These are phyloP conservation scores for Eremomyces bilateralis DNA, from an alignment of 495 filamentous ascomycete species.

Conservation along the genomic window DNA sequence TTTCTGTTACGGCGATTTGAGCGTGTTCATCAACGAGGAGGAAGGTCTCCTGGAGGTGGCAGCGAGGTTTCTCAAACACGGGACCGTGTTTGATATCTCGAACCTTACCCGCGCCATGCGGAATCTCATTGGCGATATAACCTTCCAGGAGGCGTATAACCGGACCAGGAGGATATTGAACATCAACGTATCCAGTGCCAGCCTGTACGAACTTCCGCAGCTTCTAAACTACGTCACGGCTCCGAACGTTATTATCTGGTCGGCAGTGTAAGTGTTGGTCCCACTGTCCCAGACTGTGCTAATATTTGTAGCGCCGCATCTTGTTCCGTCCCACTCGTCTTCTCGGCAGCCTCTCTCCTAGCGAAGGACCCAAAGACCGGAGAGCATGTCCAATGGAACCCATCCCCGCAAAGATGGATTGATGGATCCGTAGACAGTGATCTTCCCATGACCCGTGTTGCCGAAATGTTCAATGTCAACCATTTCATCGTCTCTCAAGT, in stretches of 20 bases:
- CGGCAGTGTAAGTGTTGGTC: constrained; percentile 46
- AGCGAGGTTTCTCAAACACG: constrained; percentile 57
- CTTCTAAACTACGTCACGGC: constrained; percentile 85
- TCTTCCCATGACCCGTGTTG: constrained; percentile 72
- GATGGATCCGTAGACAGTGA: constrained; percentile 91
- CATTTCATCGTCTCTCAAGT: constrained; percentile 96
- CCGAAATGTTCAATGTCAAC: constrained; percentile 96
- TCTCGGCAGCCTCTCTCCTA: constrained; percentile 49
- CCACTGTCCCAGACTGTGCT: background rate
- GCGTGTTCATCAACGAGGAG: constrained; percentile 52
- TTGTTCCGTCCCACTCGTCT: constrained; percentile 80
- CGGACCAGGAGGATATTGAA: constrained; percentile 75
- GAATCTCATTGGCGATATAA: constrained; percentile 60
- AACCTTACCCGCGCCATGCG: constrained; percentile 67
- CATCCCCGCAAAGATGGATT: constrained; percentile 62
- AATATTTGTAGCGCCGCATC: constrained; percentile 42
- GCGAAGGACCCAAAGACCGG: constrained; percentile 75
- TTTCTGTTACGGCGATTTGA: constrained; percentile 64
- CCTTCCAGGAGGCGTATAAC: constrained; percentile 91
- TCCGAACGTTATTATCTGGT: constrained; percentile 90
- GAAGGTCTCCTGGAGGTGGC: constrained; percentile 46
- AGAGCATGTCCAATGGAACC: constrained; percentile 60
- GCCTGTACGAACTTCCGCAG: constrained; percentile 66
- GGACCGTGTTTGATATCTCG: constrained; percentile 62
- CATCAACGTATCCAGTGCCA: constrained; percentile 74